Evolutionary conservation across 306 rosid genomes (phyloP).

Genomic region (Crotalaria pallida): DNA sequence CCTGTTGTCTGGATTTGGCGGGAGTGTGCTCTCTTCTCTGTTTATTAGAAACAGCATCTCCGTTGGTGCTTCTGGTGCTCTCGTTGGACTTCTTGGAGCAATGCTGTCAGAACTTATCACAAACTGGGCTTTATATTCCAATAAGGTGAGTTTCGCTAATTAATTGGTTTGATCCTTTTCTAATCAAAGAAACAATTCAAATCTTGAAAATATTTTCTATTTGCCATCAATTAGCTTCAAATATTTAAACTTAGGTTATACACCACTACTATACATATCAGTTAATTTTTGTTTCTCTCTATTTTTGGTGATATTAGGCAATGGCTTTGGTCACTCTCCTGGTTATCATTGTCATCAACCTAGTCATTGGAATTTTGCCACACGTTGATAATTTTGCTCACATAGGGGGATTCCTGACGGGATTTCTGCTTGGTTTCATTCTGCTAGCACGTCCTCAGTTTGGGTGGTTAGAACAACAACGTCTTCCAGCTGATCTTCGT

Average conservation of each 20-base stretch:
- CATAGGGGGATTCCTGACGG: conserved; percentile 69
- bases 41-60: conserved; percentile 59
- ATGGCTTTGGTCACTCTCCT: conserved; percentile 61
- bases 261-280: too few relatives aligned
- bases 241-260: too few relatives aligned
- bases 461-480: conserved; percentile 55
- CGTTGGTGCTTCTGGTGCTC: conserved; percentile 93
- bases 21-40: conserved; percentile 57
- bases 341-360: conserved; percentile 53
- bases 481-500: conserved; percentile 40
- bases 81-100: conserved; percentile 94
- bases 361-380: conserved; percentile 69
- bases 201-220: background rate
- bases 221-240: background rate
- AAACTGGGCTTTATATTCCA: conserved; percentile 83
- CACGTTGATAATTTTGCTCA: conserved; percentile 80
- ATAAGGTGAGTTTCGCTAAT: conserved; percentile 46
- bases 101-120: conserved; percentile 90
- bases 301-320: conserved; percentile 32
- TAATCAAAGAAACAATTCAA: background rate
- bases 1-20: conserved; percentile 73
- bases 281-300: background rate
- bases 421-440: conserved; percentile 72
- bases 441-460: conserved; percentile 71
- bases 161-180: too few relatives aligned